Conservation (phyloP, 2,329 filamentous ascomycete species). For the Lachnum nothofagi region DNA sequence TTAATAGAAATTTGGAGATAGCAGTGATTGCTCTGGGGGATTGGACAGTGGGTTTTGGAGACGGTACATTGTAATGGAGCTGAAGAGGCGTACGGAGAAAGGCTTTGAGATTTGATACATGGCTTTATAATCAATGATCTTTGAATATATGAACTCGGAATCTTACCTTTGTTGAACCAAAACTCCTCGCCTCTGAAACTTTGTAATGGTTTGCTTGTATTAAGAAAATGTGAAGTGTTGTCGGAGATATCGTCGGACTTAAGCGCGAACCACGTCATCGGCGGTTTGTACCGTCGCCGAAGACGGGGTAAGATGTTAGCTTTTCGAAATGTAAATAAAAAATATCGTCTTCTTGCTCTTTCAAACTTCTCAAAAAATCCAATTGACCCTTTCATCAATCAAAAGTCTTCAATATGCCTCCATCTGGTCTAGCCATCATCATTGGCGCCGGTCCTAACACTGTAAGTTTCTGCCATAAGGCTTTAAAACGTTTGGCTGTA, state of each 20-base stretch:
- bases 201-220: not conserved
- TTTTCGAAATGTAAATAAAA: not conserved
- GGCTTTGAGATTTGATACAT: no score
- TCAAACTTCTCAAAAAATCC: not conserved
- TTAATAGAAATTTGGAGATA: no score
- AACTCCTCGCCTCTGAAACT: no score
- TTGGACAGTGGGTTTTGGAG: no score
- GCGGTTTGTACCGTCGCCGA: not conserved
- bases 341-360: no score
- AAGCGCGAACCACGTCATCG: not conserved
- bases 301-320: not conserved
- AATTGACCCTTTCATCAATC: not conserved
- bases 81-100: no score
- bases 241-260: not conserved
- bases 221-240: not conserved
- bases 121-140: no score
- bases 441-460: slow-evolving; percentile 45
- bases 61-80: no score
- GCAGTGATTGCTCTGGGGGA: no score
- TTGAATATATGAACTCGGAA: no score
- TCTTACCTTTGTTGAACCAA: no score
- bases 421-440: slow-evolving; percentile 45
- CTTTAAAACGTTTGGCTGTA: not conserved
- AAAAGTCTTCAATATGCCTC: slow-evolving; percentile 36
- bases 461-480: slow-evolving; percentile 21